Conservation (phyloP, 345 rosid genomes). For the Angophora floribunda region DNA sequence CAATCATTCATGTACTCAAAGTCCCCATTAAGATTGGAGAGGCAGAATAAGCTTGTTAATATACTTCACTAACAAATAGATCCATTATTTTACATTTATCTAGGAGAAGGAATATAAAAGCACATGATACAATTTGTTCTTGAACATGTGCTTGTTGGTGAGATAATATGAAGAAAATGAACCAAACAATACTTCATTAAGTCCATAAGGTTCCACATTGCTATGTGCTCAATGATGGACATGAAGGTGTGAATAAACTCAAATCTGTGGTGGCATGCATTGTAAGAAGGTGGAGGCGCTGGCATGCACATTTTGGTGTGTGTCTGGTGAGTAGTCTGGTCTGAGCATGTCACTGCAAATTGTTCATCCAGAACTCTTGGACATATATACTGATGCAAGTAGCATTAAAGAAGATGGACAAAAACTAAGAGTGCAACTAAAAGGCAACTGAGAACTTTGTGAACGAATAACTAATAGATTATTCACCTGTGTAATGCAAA, state of each 20-base stretch:
- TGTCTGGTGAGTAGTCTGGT: not conserved
- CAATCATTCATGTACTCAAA: not conserved
- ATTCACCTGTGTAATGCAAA: not conserved
- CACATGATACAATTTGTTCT: not conserved
- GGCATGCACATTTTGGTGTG: not conserved
- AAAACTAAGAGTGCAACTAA: not conserved
- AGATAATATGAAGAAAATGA: not conserved
- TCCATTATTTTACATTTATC: not conserved
- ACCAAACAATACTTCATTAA: not conserved
- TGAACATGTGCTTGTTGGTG: not conserved
- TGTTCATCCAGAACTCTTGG: not conserved
- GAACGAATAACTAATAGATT: not conserved
- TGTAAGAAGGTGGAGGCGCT: not conserved
- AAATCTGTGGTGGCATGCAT: not conserved
- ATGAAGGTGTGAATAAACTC: not conserved
- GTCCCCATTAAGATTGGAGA: not conserved
- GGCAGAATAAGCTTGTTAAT: not conserved
- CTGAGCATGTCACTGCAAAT: not conserved
- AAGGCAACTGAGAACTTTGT: not conserved
- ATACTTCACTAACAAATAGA: not conserved
- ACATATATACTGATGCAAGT: not conserved
- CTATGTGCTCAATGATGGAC: not conserved
- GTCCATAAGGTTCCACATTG: not conserved
- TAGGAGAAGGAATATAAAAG: not conserved
- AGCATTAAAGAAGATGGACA: not conserved